A percentile compares a stretch with the other conserved stretches of the same genome.
phyloP scores from a whole-genome alignment of 176 grass and related monocot species.

The Lolium perenne region DNA sequence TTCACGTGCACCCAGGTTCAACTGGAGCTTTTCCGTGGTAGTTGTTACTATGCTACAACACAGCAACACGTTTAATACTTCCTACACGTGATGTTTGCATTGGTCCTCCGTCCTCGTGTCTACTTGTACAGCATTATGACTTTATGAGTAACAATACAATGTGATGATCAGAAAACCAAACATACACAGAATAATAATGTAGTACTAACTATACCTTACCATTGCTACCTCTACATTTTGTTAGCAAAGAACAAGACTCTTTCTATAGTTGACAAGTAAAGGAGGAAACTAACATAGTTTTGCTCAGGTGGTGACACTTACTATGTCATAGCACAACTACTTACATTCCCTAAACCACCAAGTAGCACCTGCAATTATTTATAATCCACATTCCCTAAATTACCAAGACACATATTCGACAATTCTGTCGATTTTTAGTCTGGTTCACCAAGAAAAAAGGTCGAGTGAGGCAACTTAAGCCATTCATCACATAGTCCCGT shows the following conservation, averaged over 20 bases:
- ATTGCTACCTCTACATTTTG: background rate
- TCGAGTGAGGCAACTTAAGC: background rate
- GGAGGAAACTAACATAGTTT: background rate
- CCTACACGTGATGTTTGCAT: background rate
- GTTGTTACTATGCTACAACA: background rate
- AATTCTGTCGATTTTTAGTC: background rate
- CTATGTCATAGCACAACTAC: background rate
- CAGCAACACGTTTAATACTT: background rate
- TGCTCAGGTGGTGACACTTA: background rate
- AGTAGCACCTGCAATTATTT: background rate
- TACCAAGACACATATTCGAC: background rate
- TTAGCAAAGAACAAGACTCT: background rate
- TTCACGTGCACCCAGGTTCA: too few species aligned
- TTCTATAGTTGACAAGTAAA: background rate
- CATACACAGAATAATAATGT: background rate
- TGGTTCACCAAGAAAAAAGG: constrained; percentile 2
- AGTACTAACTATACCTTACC: background rate
- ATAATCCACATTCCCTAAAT: background rate
- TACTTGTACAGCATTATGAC: background rate
- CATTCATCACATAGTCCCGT: background rate
- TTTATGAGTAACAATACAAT: background rate
- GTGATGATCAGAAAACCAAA: background rate
- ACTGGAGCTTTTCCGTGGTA: too few species aligned
- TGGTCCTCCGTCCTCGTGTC: background rate
- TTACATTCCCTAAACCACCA: background rate